These are phyloP conservation scores for Epichloe gansuensis DNA, from an alignment of 2,329 filamentous ascomycete species.

Conservation along the genomic window DNA sequence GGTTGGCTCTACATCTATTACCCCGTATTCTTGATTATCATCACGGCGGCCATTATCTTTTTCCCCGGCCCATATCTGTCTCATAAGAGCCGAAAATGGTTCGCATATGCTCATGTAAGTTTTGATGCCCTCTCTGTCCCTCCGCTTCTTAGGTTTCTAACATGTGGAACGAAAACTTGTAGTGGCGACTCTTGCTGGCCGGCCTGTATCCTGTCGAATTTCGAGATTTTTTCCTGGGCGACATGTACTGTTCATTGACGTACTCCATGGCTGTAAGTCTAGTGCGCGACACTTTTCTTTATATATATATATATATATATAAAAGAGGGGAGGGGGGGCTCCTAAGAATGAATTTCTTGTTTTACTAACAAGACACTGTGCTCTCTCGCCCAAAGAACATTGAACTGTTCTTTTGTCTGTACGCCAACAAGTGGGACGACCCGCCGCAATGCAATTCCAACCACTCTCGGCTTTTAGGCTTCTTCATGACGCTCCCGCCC, in stretches of 20 bases:
- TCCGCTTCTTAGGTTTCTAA: neutral
- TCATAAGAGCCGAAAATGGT: constrained; percentile 68
- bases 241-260: constrained; percentile 93
- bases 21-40: constrained; percentile 62
- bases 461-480: constrained; percentile 72
- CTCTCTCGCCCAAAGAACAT: constrained; percentile 48
- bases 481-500: constrained; percentile 69
- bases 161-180: neutral
- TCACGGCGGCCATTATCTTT: constrained; percentile 58
- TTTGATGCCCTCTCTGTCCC: neutral
- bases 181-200: constrained; percentile 77
- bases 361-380: neutral
- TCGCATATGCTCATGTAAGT: constrained; percentile 75
- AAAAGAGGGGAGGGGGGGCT: too few species aligned
- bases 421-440: constrained; percentile 62
- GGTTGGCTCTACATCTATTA: constrained; percentile 70
- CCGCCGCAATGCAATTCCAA: constrained; percentile 72
- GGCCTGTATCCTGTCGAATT: constrained; percentile 92
- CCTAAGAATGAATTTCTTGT: too few species aligned
- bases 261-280: constrained; percentile 71
- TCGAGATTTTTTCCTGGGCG: constrained; percentile 90
- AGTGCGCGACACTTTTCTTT: neutral
- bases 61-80: constrained; percentile 64
- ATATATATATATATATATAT: too few species aligned
- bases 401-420: constrained; percentile 88